Evolutionary conservation across 2,329 filamentous ascomycete genomes (phyloP), one percentile per base, ranked within the genome.

Genomic region (Talaromyces amestolkiae): DNA sequence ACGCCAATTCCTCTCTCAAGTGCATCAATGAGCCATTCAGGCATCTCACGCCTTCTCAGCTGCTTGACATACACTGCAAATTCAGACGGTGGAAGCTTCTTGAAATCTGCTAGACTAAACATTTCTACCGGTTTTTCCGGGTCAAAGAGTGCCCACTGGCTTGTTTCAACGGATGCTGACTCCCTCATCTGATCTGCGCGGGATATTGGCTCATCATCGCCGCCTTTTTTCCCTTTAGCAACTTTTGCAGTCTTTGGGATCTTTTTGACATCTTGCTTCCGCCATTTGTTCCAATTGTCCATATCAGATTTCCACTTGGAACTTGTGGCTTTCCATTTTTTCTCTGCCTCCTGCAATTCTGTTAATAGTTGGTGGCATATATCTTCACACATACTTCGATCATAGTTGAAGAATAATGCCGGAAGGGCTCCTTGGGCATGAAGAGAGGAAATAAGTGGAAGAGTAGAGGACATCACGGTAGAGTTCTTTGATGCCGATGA

Each of bases 371-470:
- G 35, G 22, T 41, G 11, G 3, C 64, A 63, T 33, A 90, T 84
- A 10, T 75, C 74, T 74, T 92, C 90, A 70, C 91, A 93, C 35
- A 79, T 76, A 1, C 76, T 75, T 58, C 90, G 86, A 68, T 93
- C 89, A 70, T 91, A 94, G 72, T 91, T 91, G 80, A 94, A 94
- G 1, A 93, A 75, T 13, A 94, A 87, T 0, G 89, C 90, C 0
- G 91, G 91, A 0, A 94, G 80, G 0, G 88, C 89, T 64, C 86
- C 84, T 64, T 87, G 85, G 17, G 81, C 79, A 58, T 91, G 84
- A 0, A 93, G 80, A 2, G 63, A 61, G 31, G 11, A 56, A 10
- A 65, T 33, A 3, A 65, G 6, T 37, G 86, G 83, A 19, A 90
- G 76, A 3, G 84, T 86, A 10, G 82, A 51, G 9, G 22, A 51